Evolutionary conservation across 176 grass and related monocot genomes (phyloP).

Genomic region (Aegilops sharonensis): DNA sequence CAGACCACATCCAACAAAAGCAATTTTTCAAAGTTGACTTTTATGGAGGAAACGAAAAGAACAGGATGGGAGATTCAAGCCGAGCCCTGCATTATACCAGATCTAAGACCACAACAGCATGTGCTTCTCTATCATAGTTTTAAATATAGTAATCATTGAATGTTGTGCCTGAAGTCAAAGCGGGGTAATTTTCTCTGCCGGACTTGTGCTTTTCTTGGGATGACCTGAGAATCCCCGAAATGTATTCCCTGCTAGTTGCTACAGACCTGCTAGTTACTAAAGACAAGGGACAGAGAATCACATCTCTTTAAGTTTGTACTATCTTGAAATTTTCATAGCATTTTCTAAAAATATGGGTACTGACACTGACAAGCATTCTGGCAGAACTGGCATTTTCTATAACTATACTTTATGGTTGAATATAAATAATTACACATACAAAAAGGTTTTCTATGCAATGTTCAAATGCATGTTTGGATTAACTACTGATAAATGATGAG

Average conservation of each 20-base stretch:
- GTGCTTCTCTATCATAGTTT: neutral
- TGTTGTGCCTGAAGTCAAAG: neutral
- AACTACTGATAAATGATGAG: conserved; percentile 4
- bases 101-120: neutral
- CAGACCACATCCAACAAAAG: neutral
- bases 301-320: neutral
- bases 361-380: neutral
- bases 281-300: neutral
- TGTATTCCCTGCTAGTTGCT: neutral
- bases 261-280: neutral
- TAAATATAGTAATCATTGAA: neutral
- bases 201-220: neutral
- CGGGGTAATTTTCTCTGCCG: neutral
- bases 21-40: too few relatives aligned
- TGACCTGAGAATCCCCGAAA: neutral
- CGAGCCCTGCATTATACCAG: neutral
- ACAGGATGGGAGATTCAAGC: neutral
- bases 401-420: neutral
- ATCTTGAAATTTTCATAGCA: conserved; percentile 7
- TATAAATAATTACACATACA: neutral
- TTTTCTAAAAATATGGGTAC: neutral
- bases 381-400: neutral
- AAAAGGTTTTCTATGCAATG: neutral
- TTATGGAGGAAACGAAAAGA: neutral
- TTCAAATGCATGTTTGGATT: conserved; percentile 20